Conservation (phyloP, 2,329 filamentous ascomycete genomes). For the Colletotrichum melonis region DNA sequence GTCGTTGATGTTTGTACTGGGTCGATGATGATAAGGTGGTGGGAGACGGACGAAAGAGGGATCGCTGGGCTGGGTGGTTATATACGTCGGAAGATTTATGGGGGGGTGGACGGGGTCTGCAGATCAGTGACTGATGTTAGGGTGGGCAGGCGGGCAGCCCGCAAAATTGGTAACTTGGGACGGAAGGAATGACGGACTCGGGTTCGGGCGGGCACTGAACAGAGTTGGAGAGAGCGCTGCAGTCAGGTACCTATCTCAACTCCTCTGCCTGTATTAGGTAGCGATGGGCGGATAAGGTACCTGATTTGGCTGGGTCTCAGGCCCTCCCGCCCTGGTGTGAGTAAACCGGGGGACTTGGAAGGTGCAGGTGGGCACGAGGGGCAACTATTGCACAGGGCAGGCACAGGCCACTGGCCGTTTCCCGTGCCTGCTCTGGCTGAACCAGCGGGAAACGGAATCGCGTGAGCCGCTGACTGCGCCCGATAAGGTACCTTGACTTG, state of each 20-base stretch:
- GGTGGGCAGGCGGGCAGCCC: neutral
- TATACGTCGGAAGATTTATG: constrained; percentile 36
- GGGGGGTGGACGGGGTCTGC: constrained; percentile 31
- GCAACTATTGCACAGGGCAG: neutral
- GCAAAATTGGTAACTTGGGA: constrained; percentile 21
- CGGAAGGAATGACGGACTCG: constrained; percentile 32
- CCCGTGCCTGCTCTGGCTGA: neutral
- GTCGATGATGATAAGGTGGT: constrained; percentile 34
- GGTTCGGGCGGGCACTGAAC: constrained; percentile 3
- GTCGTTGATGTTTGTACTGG: constrained; percentile 26
- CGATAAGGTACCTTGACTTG: neutral
- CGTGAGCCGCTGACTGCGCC: neutral
- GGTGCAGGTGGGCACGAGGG: neutral
- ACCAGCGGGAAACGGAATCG: neutral
- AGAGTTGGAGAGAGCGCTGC: neutral
- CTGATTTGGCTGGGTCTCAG: too few relatives aligned
- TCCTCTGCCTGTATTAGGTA: constrained; percentile 17
- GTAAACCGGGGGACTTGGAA: neutral
- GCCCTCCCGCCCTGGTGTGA: neutral
- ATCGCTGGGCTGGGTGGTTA: constrained; percentile 24
- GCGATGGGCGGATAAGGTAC: neutral
- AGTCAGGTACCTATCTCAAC: neutral
- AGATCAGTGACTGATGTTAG: constrained; percentile 29
- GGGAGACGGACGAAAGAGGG: constrained; percentile 32
- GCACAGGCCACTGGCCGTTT: neutral